Base-by-base conservation (phyloP, 257 asterid genomes). In the Primulina huaijiensis region DNA sequence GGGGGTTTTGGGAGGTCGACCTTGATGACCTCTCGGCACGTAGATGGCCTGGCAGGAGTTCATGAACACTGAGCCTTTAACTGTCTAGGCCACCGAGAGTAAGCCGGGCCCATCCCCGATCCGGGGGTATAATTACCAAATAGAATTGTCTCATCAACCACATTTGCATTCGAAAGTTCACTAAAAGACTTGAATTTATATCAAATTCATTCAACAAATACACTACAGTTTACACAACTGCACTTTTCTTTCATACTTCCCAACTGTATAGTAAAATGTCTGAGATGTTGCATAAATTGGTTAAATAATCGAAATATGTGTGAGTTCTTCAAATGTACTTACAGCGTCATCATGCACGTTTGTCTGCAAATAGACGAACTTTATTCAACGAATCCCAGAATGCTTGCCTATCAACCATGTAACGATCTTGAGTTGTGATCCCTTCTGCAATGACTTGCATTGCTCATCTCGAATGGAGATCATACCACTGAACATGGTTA, bases 401-500 rank as follows among this genome's bases (percentile, higher is more conserved):
- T 1, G 86, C 83, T 70, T 81, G 88, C 82, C 81, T 79, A 29
- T 85, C 90, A 71, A 74, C 86, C 75, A 50, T 79, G 17, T 62
- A 80, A 75, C 79, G 90, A 55, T 81, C 85, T 58, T 69, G 71
- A 20, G 86, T 83, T 11, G 71, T 70, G 78, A 81, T 81, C 70
- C 90, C 90, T 67, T 75, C 88, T 43, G 67, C 75, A 23, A 83
- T 84, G 7, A 83, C 85, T 50, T 81, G 90, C 83, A 85, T 73
- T 27, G 88, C 88, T 0, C 77, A 84, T 74, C 82, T 81, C 60
- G 79, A 77, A 76, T 83, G 74, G 68, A 83, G 82, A 46, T 85
- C 86, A 52, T 73, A 74, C 85, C 86, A 71, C 8, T 85, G 88
- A 61, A 83, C 73, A 3, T 85, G 88, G 73, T 83, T 83, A 37